Evolutionary conservation across 1,284 basidiomycete genomes (phyloP), one percentile per base, ranked within the genome.

Genomic region (Pseudozyma pruni): DNA sequence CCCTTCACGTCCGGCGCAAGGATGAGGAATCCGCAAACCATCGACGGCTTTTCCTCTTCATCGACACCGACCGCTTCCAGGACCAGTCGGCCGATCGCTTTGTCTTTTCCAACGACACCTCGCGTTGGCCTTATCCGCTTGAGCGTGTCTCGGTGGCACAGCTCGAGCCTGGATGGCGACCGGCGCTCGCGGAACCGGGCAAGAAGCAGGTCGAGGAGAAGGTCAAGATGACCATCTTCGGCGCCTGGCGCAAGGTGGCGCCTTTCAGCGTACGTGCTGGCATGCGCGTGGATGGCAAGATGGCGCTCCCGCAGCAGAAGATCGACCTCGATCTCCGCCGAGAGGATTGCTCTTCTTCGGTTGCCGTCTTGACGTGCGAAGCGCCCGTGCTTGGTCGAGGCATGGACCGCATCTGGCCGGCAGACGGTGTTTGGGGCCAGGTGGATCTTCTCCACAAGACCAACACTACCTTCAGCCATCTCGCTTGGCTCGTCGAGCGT

Each of bases 1-100:
- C 91, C n/a, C 85, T 97, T 34, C 93, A 96, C 83, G 89, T 88
- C 82, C 89, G 88, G 63, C 81, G 85, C 31, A 46, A 82, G 19
- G 83, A 83, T 4, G 63, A 82, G 0, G 84, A 84, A 14, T 87
- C 89, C 19, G 83, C 83, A 4, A 67, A 81, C 0, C 84, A 84
- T 11, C 55, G 61, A 10, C 51, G 49, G 16, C 51, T 74, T n/a
- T 76, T 62, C 66, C 67, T 76, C 45, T 75, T 76, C 47, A 54
- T 76, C 50, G 74, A 76, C 44, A 51, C 74, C 17, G 70, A 72
- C 22, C 68, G 74, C 9, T 74, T 74, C 61, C 43, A 70, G 29
- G 74, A 64, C 11, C 55, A 70, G 43, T 33, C 57, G 9, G 68
- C 59, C 14, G 74, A 76, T 20, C 52, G 63, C 8, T 76, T 70